These are phyloP conservation scores for Botrytis medusae DNA, from an alignment of 2,329 filamentous ascomycete genomes.

Conservation along the genomic window DNA sequence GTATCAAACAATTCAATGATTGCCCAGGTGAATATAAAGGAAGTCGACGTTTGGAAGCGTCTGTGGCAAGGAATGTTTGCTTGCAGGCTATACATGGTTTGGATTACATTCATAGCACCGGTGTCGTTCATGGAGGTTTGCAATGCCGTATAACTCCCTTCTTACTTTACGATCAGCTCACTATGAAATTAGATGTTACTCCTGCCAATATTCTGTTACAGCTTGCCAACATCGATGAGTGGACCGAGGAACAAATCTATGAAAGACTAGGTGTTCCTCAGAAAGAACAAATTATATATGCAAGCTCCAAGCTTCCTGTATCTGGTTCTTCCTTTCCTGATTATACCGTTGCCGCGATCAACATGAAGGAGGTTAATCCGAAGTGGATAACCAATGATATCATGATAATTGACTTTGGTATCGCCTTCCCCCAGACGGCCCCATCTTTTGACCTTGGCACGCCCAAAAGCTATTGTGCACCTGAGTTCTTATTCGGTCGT, in stretches of 20 bases:
- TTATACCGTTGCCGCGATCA: constrained; percentile 26
- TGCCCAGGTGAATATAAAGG: constrained; percentile 28
- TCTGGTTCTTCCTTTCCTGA: constrained; percentile 15
- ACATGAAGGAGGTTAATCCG: constrained; percentile 27
- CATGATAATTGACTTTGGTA: constrained; percentile 31
- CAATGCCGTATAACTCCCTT: neutral
- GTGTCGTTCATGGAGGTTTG: constrained; percentile 30
- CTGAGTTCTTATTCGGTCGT: constrained; percentile 27
- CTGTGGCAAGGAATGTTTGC: constrained; percentile 27
- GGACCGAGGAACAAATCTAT: constrained; percentile 25
- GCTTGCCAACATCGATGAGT: constrained; percentile 29
- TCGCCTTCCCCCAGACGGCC: constrained; percentile 22
- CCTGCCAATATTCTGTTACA: constrained; percentile 28
- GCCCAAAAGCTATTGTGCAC: constrained; percentile 28
- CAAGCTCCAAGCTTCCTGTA: neutral
- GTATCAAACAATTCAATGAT: constrained; percentile 30
- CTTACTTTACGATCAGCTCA: neutral
- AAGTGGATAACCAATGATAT: constrained; percentile 28
- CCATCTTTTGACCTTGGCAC: constrained; percentile 25
- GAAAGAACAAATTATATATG: constrained; percentile 18
- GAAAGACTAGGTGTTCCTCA: constrained; percentile 26
- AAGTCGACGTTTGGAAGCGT: constrained; percentile 26
- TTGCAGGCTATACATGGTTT: constrained; percentile 27
- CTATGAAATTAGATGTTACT: constrained; percentile 24
- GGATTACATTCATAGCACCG: constrained; percentile 27